Base-by-base conservation (phyloP, 257 asterid species). In the Asclepias syriaca region DNA sequence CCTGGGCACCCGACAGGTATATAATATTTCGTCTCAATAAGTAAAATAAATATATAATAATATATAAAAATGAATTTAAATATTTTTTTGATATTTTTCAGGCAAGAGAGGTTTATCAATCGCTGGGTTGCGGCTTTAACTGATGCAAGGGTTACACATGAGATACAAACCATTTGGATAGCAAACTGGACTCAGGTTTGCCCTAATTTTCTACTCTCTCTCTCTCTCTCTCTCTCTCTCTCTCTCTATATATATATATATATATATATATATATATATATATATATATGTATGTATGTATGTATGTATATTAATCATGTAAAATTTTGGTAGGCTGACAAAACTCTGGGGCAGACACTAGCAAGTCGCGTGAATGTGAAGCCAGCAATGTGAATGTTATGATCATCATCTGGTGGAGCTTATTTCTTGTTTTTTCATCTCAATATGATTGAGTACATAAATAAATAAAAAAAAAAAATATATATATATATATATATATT, bases 321-420 rank as follows among this genome's bases (percentile, higher is more conserved):
- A 5, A 10, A 29, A 29, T 34, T 2, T 0, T 1, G 68, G 78
- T 83, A 90, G 97, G 92, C 88, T 2, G 96, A 91, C 84, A 87
- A 80, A 73, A 82, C 91, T 59, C 94, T 89, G 4, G 91, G 96
- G 37, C 94, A 86, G 89, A 89, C 87, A 79, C 69, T 89, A 6
- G 88, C 96, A 0, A 81, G 95, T 43, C 95, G 84, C 57, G 89
- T 89, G 69, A 91, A 82, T 45, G 48, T 85, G 16, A 84, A 81
- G 86, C 97, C 95, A 48, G 66, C 87, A 34, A 83, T 90, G 93
- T 90, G 86, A 88, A 87, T 77, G 39, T 54, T 5, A 18, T 54
- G 22, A 2, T 54, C 12, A 29, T 29, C 34, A 1, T 53, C 43
- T 40, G 56, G 70, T 40, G 56, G 70, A 21, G 9, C 16, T 22